Base-by-base conservation (phyloP, 495 filamentous ascomycete species). In the Annulohypoxylon bovei region DNA sequence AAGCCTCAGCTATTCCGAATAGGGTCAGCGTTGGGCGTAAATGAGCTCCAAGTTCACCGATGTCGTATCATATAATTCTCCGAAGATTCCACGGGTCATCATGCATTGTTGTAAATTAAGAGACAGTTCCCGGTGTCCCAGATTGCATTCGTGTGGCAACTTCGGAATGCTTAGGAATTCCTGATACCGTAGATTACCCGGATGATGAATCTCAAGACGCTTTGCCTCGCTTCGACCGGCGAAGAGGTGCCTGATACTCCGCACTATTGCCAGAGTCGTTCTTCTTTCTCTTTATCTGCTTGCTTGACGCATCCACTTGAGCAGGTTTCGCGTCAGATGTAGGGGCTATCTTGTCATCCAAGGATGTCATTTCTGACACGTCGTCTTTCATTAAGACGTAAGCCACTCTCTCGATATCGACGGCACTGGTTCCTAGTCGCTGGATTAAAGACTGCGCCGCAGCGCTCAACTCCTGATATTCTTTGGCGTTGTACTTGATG, bases 391-490 rank as follows among this genome's bases (percentile, higher is more conserved):
- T 82, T 20, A 85, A 59, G 58, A 91, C 89, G 71, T 87, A 92
- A 7, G 90, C 91, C 25, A 88, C 90, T 46, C 86, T 89, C 73
- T 94, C 91, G 18, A 92, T 75, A 46, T 92, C 87, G 18, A 82
- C 76, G 12, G 87, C 87, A 4, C 78, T 83, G 5, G 91, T 81
- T 33, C 78, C 79, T 27, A 93, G 77, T 30, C 87, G 79, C 53
- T 77, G 73, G 35, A 77, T 70, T 44, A 92, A 65, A 30, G 73
- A 74, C 32, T 75, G 65, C 6, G 85, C 84, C 46, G 77, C 79
- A 52, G 76, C 68, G 66, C 79, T 85, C 47, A 95, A 61, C 30
- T 78, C 73, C 33, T 78, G 68, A 73, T 93, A 94, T 74, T 93
- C 91, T 44, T 86, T 83, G 23, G 81, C 62, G 53, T 83, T 89